Conservation (phyloP, 805 yeast genomes). For the Ogataea saltuana region DNA sequence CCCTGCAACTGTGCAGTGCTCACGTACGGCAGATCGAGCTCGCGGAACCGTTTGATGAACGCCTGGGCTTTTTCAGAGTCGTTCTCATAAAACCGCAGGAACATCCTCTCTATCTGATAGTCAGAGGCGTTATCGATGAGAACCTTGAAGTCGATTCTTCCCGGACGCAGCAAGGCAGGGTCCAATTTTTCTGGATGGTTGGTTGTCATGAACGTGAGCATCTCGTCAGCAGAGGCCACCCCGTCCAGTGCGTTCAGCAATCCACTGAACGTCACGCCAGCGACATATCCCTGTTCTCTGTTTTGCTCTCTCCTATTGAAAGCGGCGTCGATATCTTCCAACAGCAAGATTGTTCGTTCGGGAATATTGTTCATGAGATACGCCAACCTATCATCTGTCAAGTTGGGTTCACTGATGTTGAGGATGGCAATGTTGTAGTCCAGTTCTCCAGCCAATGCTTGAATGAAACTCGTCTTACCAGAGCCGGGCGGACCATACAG, state of each 20-base stretch:
- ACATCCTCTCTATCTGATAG: conserved; percentile 80
- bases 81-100: conserved; percentile 77
- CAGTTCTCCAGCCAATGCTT: conserved; percentile 93
- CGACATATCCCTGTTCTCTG: conserved; percentile 71
- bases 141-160: conserved; percentile 85
- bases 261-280: conserved; percentile 96
- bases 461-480: conserved; percentile 94
- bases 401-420: conserved; percentile 84
- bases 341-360: conserved; percentile 74
- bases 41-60: conserved; percentile 48
- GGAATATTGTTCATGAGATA: conserved; percentile 97
- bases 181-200: conserved; percentile 94
- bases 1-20: conserved; percentile 97
- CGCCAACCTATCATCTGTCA: conserved; percentile 92
- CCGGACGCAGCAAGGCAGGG: conserved; percentile 92
- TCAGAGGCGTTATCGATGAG: conserved; percentile 85
- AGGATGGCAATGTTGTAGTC: conserved; percentile 94
- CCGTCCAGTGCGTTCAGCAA: conserved; percentile 93
- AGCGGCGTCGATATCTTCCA: conserved; percentile 97
- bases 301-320: conserved; percentile 79
- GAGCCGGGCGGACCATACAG: conserved; percentile 97
- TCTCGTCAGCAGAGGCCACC: conserved; percentile 95
- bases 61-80: conserved; percentile 53
- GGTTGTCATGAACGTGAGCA: conserved; percentile 96
- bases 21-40: conserved; percentile 53